A percentile compares a stretch with the other conserved stretches of the same genome.
Evolutionary conservation across 257 asterid genomes (phyloP).

Genomic region (Cordia subcordata): DNA sequence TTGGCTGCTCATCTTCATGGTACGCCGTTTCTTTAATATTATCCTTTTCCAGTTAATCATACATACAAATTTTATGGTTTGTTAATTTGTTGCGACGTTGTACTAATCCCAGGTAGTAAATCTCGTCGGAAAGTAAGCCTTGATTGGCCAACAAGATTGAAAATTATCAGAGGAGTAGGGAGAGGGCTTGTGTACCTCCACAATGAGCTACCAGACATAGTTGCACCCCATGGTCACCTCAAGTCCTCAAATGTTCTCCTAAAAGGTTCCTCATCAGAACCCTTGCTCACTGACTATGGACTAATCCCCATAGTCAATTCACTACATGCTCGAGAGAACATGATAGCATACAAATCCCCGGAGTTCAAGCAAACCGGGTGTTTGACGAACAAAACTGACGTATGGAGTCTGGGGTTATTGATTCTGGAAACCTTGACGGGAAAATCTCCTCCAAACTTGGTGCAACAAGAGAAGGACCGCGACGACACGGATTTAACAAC

Average conservation of each 20-base stretch:
- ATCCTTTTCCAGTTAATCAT: background rate
- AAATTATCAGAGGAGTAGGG: conserved; percentile 66
- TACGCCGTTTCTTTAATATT: conserved; percentile 6
- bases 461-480: conserved; percentile 49
- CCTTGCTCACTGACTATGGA: conserved; percentile 73
- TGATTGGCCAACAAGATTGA: conserved; percentile 76
- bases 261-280: conserved; percentile 29
- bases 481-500: conserved; percentile 35
- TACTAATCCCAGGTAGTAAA: conserved; percentile 39
- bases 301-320: conserved; percentile 72
- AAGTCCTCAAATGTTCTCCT: conserved; percentile 89
- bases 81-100: background rate
- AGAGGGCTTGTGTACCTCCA: conserved; percentile 62
- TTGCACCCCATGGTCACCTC: conserved; percentile 90
- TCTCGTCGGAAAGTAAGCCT: conserved; percentile 38
- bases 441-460: conserved; percentile 52
- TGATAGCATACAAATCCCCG: conserved; percentile 81
- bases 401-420: conserved; percentile 79
- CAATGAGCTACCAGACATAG: conserved; percentile 72
- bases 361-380: conserved; percentile 50
- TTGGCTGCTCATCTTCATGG: conserved; percentile 87
- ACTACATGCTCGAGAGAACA: conserved; percentile 71
- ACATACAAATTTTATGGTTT: no score
- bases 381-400: conserved; percentile 77
- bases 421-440: conserved; percentile 74